A percentile compares a stretch with the other conserved stretches of the same genome.
phyloP scores from a whole-genome alignment of 108 stramenopile genomes.

The Fragilaria crotonensis region DNA sequence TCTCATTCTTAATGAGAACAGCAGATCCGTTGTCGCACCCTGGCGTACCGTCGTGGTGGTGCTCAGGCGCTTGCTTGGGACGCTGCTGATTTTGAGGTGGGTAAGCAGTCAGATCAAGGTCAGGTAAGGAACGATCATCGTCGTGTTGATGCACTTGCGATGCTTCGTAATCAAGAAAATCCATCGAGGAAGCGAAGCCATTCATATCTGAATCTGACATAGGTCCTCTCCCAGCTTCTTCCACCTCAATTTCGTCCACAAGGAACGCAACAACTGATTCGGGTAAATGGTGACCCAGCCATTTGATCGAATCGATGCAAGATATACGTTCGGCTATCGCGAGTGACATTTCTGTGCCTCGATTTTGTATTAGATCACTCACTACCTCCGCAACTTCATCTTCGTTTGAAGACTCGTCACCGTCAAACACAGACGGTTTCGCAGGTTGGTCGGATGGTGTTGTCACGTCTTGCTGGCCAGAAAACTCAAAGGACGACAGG shows the following conservation, averaged over 20 bases:
- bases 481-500: neutral
- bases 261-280: constrained; percentile 7
- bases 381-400: neutral
- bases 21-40: no score
- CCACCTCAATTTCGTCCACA: constrained; percentile 2
- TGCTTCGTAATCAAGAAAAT: neutral
- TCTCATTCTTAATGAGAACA: no score
- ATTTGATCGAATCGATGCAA: constrained; percentile 6
- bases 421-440: neutral
- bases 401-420: neutral
- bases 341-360: neutral
- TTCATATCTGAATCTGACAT: neutral
- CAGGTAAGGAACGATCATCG: no score
- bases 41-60: no score
- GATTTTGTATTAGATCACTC: neutral
- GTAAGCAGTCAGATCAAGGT: no score
- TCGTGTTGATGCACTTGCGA: no score
- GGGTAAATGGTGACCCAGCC: constrained; percentile 10
- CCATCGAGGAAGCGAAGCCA: neutral
- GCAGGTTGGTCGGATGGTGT: neutral
- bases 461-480: neutral
- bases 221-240: neutral
- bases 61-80: no score
- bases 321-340: neutral
- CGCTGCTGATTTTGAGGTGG: no score